These are phyloP conservation scores for Penicillium psychrosexuale DNA, from an alignment of 2,329 filamentous ascomycete genomes.

Conservation along the genomic window DNA sequence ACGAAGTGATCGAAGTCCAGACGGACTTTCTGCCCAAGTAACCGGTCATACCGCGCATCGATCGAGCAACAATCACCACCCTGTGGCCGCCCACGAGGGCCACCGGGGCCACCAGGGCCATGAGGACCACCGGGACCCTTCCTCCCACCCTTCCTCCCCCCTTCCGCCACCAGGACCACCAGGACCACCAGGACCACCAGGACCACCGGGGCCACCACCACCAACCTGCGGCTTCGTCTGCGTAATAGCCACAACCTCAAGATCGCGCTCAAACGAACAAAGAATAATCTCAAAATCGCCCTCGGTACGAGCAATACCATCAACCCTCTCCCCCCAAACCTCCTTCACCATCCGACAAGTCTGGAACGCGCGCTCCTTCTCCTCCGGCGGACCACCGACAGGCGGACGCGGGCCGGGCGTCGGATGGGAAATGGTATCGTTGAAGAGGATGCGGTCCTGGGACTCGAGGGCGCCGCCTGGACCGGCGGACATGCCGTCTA, in stretches of 20 bases:
- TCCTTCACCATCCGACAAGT: conserved; percentile 52
- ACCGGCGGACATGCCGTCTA: conserved; percentile 68
- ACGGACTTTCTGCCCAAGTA: conserved; percentile 28
- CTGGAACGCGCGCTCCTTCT: conserved; percentile 18
- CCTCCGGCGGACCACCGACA: no score
- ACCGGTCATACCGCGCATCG: no score
- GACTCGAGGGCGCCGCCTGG: conserved; percentile 64
- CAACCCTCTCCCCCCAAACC: conserved; percentile 19
- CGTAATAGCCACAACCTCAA: conserved; percentile 39
- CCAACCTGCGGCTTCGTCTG: conserved; percentile 18
- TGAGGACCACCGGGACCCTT: neutral
- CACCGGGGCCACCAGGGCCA: conserved; percentile 9
- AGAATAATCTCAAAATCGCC: conserved; percentile 68
- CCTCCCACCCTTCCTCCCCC: neutral
- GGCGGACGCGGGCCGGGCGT: no score
- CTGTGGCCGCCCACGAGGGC: no score
- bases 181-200: neutral
- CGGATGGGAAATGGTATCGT: conserved; percentile 24
- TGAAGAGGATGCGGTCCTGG: conserved; percentile 61
- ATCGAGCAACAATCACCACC: no score
- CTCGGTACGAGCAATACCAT: conserved; percentile 66
- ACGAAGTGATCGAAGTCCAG: conserved; percentile 47
- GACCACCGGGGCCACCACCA: neutral
- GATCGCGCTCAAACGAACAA: conserved; percentile 56
- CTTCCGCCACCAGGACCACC: no score